phyloP scores from a whole-genome alignment of 208 protist species.

The Porcisia deanei region DNA sequence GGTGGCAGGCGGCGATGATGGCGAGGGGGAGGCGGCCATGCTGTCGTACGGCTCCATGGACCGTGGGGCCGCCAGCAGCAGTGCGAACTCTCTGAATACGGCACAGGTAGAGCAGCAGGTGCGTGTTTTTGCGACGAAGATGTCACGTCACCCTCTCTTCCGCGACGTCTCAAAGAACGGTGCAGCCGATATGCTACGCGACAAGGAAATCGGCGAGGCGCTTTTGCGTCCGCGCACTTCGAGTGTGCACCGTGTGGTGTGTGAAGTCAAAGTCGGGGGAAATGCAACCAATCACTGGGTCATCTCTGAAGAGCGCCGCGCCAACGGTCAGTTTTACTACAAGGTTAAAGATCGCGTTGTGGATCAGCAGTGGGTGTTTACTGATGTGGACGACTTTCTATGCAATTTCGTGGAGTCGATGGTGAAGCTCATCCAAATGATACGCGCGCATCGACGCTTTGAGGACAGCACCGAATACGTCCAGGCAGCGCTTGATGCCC shows the following conservation, averaged over 20 bases:
- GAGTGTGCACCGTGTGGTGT: slow-evolving; percentile 49
- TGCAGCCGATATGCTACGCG: slow-evolving; percentile 57
- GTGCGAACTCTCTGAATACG: slow-evolving; percentile 70
- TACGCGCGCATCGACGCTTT: slow-evolving; percentile 75
- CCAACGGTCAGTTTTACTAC: slow-evolving; percentile 74
- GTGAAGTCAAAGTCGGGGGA: slow-evolving; percentile 75
- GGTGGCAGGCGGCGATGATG: slow-evolving; percentile 10
- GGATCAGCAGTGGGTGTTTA: slow-evolving; percentile 48
- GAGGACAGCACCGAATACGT: slow-evolving; percentile 59
- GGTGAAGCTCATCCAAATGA: slow-evolving; percentile 48
- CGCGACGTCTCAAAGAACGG: slow-evolving; percentile 54
- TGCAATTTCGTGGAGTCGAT: slow-evolving; percentile 63
- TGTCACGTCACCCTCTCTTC: slow-evolving; percentile 79
- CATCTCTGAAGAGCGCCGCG: slow-evolving; percentile 67
- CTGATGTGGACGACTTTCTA: slow-evolving; percentile 82
- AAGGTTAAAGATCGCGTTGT: slow-evolving; percentile 56
- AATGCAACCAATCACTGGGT: slow-evolving; percentile 67
- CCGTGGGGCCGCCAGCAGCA: slow-evolving; percentile 47
- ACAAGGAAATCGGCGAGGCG: slow-evolving; percentile 83
- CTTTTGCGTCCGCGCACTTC: slow-evolving; percentile 60
- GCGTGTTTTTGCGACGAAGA: slow-evolving; percentile 75
- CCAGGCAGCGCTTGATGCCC: slow-evolving; percentile 46
- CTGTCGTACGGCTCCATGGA: slow-evolving; percentile 40
- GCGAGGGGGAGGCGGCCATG: slow-evolving; percentile 8
- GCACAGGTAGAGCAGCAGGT: slow-evolving; percentile 50